phyloP scores from a whole-genome alignment of 2,329 filamentous ascomycete genomes.

The Fusarium sp. region DNA sequence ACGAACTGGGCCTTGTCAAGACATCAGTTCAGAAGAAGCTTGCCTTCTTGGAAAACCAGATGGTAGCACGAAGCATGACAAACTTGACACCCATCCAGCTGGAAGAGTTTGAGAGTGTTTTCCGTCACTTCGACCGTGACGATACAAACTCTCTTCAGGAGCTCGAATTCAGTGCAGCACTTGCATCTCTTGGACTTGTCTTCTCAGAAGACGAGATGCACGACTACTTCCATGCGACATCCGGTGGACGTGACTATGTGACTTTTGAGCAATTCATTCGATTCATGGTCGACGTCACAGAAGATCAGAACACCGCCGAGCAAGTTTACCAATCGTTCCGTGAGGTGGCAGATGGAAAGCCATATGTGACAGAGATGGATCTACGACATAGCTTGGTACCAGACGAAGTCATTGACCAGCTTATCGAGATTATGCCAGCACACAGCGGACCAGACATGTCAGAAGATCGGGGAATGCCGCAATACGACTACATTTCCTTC shows the following conservation, averaged over 20 bases:
- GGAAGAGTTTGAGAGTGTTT: slow-evolving; percentile 98
- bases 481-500: slow-evolving; percentile 96
- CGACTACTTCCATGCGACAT: slow-evolving; percentile 90
- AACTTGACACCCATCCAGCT: slow-evolving; percentile 98
- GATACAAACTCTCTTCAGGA: slow-evolving; percentile 90
- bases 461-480: slow-evolving; percentile 83
- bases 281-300: slow-evolving; percentile 99
- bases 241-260: slow-evolving; percentile 79
- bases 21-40: slow-evolving; percentile 96
- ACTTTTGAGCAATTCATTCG: slow-evolving; percentile 99
- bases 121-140: slow-evolving; percentile 96
- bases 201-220: slow-evolving; percentile 99
- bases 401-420: slow-evolving; percentile 94
- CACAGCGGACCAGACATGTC: slow-evolving; percentile 88
- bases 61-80: slow-evolving; percentile 98
- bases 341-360: slow-evolving; percentile 97
- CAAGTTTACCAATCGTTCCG: slow-evolving; percentile 98
- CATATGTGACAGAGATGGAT: slow-evolving; percentile 98
- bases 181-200: slow-evolving; percentile 93
- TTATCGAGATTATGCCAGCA: slow-evolving; percentile 85
- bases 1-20: slow-evolving; percentile 92
- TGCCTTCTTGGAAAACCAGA: slow-evolving; percentile 96
- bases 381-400: slow-evolving; percentile 93
- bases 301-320: slow-evolving; percentile 98
- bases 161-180: slow-evolving; percentile 93